These are phyloP conservation scores for Sporisorium scitamineum DNA, from an alignment of 1,284 basidiomycete genomes.

Conservation along the genomic window DNA sequence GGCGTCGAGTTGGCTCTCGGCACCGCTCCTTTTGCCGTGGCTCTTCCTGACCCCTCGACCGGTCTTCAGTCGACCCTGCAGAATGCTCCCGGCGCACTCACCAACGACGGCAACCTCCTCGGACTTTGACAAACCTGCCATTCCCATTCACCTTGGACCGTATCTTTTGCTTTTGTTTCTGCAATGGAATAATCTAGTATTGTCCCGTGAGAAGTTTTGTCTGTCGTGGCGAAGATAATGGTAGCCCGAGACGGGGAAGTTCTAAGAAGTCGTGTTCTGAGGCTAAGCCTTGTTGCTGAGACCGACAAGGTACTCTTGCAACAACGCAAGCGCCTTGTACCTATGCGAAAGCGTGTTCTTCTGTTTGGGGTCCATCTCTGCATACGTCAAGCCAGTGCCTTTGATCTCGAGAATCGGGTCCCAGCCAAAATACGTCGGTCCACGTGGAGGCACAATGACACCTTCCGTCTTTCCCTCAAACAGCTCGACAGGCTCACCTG, in stretches of 20 bases:
- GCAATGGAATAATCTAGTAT: neutral
- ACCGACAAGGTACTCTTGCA: constrained; percentile 76
- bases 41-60: constrained; percentile 29
- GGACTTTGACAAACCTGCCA: neutral
- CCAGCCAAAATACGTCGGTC: constrained; percentile 85
- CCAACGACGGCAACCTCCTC: constrained; percentile 1
- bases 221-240: neutral
- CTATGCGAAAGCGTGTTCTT: constrained; percentile 80
- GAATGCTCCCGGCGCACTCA: constrained; percentile 8
- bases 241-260: too few species aligned
- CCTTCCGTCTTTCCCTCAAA: constrained; percentile 94
- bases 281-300: constrained; percentile 11
- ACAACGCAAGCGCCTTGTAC: constrained; percentile 85
- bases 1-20: constrained; percentile 46
- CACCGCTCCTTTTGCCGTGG: constrained; percentile 47
- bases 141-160: neutral
- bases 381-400: constrained; percentile 72
- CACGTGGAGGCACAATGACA: constrained; percentile 85
- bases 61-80: constrained; percentile 26
- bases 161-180: neutral
- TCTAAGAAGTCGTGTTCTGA: neutral
- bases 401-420: constrained; percentile 86
- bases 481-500: constrained; percentile 70
- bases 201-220: neutral
- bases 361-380: constrained; percentile 48